phyloP scores from a whole-genome alignment of 495 filamentous ascomycete genomes.

The Podospora pseudoanserina region DNA sequence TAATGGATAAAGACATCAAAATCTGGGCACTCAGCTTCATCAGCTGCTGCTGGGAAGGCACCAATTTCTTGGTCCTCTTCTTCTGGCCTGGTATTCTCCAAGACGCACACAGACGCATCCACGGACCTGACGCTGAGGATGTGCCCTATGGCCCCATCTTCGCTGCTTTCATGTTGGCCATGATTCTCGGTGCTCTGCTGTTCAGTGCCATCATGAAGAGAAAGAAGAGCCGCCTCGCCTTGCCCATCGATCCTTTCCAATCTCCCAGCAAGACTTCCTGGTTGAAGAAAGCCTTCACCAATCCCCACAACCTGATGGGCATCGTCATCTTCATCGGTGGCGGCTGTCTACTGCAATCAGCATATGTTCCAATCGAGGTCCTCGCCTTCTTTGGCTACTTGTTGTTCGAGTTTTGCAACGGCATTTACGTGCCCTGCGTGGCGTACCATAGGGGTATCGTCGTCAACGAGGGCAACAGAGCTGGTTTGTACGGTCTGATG shows the following conservation, averaged over 20 bases:
- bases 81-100: not conserved
- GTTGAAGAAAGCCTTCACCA: not conserved
- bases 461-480: conserved; percentile 3
- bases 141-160: not conserved
- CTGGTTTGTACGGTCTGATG: not conserved
- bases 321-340: not conserved
- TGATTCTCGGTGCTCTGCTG: not conserved
- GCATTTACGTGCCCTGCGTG: not conserved
- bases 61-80: conserved; percentile 2
- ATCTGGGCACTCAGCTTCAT: not conserved
- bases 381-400: not conserved
- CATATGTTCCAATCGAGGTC: not conserved
- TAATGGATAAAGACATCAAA: not conserved
- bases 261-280: not conserved
- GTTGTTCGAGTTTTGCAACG: conserved; percentile 1
- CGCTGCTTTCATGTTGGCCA: not conserved
- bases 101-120: not conserved
- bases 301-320: not conserved
- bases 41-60: conserved; percentile 6
- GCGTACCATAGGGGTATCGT: not conserved
- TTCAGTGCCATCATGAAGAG: conserved; percentile 1
- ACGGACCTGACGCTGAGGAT: not conserved
- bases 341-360: not conserved
- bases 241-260: not conserved
- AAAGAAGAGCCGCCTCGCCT: not conserved